Percentiles rank a stretch among this genome's conserved stretches.
Evolutionary conservation across 73 alveolate species (phyloP).

Genomic region (Stentor coeruleus): DNA sequence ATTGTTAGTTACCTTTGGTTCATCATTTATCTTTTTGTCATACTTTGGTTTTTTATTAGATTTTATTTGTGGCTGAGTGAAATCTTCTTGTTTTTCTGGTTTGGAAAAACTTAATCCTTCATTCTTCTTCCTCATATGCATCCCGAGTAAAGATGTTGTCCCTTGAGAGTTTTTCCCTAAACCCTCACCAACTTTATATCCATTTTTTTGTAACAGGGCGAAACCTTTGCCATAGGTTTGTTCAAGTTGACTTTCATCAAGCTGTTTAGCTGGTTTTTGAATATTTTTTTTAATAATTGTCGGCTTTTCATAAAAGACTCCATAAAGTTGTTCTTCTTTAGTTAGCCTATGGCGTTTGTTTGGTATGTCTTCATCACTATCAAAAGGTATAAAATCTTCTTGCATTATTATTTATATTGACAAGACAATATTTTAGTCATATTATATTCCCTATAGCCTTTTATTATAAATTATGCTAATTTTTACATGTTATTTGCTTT

Average conservation of each 20-base stretch:
- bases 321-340: conserved; percentile 29
- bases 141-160: neutral
- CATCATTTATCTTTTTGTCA: neutral
- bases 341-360: conserved; percentile 6
- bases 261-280: neutral
- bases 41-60: neutral
- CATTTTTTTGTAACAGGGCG: neutral
- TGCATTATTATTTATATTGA: neutral
- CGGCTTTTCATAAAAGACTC: conserved; percentile 24
- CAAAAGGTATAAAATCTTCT: conserved; percentile 13
- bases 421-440: neutral
- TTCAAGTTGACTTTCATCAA: neutral
- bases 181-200: conserved; percentile 15
- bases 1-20: neutral
- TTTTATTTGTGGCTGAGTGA: neutral
- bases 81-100: neutral
- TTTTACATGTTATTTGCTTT: no score
- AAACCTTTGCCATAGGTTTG: conserved; percentile 16
- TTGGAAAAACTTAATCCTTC: conserved; percentile 13
- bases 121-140: neutral
- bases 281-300: neutral
- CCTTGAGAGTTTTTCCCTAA: conserved; percentile 10
- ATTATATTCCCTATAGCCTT: no score
- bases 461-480: no score
- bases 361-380: neutral